Evolutionary conservation across 169 alveolate species (phyloP).

Genomic region (Plasmodium billcollinsi): DNA sequence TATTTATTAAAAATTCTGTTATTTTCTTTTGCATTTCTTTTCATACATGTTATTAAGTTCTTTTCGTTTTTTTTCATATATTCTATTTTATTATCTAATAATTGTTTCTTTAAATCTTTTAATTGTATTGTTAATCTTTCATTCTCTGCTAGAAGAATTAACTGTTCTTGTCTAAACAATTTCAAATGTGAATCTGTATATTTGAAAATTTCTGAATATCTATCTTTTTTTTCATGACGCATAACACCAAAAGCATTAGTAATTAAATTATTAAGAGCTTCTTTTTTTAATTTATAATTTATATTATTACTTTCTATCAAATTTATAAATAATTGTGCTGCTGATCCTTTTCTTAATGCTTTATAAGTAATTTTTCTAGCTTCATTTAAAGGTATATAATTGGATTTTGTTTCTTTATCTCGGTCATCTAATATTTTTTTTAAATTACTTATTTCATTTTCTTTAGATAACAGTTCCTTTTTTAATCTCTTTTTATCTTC

Average conservation of each 20-base stretch:
- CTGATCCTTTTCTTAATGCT: constrained; percentile 86
- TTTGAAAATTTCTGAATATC: constrained; percentile 70
- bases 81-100: constrained; percentile 70
- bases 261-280: constrained; percentile 77
- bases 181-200: constrained; percentile 84
- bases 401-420: constrained; percentile 33
- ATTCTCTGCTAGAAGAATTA: constrained; percentile 85
- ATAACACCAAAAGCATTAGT: constrained; percentile 79
- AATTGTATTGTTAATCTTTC: constrained; percentile 83
- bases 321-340: constrained; percentile 79
- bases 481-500: constrained; percentile 71
- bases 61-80: constrained; percentile 46
- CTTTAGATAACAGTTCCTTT: constrained; percentile 45
- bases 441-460: constrained; percentile 48
- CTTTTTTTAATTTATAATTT: constrained; percentile 75
- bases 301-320: constrained; percentile 79
- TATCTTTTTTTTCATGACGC: constrained; percentile 27
- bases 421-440: constrained; percentile 56
- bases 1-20: not conserved
- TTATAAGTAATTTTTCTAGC: constrained; percentile 80
- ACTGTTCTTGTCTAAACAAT: constrained; percentile 86
- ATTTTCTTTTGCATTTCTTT: constrained; percentile 16
- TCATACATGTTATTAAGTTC: constrained; percentile 45
- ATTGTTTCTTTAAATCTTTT: constrained; percentile 80
- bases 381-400: constrained; percentile 61